Evolutionary conservation across 1,284 basidiomycete genomes (phyloP).

Genomic region (Malassezia yamatoensis): DNA sequence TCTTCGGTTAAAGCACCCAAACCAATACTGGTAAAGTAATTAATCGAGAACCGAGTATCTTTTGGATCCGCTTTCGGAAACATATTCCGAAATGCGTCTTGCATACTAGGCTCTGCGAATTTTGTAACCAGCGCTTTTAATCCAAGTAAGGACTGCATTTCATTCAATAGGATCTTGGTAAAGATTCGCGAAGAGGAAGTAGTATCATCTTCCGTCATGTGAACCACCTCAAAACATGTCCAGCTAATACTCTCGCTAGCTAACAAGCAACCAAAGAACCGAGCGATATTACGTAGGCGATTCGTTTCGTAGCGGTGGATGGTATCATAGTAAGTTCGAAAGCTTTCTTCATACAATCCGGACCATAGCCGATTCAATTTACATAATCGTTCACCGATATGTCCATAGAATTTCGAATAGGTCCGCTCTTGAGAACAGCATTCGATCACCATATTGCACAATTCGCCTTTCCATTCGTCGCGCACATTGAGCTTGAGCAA

Average conservation of each 20-base stretch:
- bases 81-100: constrained; percentile 65
- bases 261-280: constrained; percentile 79
- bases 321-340: constrained; percentile 82
- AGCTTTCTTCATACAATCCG: constrained; percentile 75
- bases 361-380: constrained; percentile 91
- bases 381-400: constrained; percentile 89
- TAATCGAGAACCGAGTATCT: constrained; percentile 93
- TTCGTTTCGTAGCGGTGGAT: constrained; percentile 99
- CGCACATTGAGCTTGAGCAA: constrained; percentile 77
- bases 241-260: constrained; percentile 75
- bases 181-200: constrained; percentile 94
- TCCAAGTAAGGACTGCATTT: constrained; percentile 88
- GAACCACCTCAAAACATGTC: constrained; percentile 71
- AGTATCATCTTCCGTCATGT: constrained; percentile 95
- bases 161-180: constrained; percentile 87
- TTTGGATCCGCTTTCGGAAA: constrained; percentile 94
- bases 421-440: constrained; percentile 99
- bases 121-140: constrained; percentile 67
- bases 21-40: constrained; percentile 82
- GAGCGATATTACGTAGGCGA: constrained; percentile 86
- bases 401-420: constrained; percentile 89
- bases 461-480: constrained; percentile 60
- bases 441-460: constrained; percentile 97
- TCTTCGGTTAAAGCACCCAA: constrained; percentile 82
- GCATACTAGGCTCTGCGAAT: constrained; percentile 58